These are phyloP conservation scores for Neoboletus subvelutipes DNA, from an alignment of 768 basidiomycete species.

Conservation along the genomic window DNA sequence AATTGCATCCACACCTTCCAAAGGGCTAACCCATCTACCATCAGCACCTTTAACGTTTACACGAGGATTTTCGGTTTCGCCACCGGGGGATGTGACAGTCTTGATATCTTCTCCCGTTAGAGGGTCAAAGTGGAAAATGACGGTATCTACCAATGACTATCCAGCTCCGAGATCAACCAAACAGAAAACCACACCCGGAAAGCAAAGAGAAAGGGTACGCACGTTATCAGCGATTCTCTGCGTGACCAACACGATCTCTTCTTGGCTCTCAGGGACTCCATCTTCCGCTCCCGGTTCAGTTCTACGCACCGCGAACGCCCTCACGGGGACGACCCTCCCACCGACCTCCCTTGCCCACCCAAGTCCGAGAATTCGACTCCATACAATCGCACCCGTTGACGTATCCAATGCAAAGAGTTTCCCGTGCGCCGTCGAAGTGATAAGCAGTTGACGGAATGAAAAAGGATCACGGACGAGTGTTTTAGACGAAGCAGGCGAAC, in stretches of 20 bases:
- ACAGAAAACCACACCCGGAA: background rate
- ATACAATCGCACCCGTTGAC: constrained; percentile 70
- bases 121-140: constrained; percentile 74
- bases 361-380: constrained; percentile 76
- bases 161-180: constrained; percentile 7
- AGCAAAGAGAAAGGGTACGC: constrained; percentile 22
- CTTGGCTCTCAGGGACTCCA: constrained; percentile 8
- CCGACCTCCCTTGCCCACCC: constrained; percentile 64
- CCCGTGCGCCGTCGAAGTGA: constrained; percentile 67
- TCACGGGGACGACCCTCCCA: constrained; percentile 55
- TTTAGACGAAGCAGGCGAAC: constrained; percentile 33
- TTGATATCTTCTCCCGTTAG: constrained; percentile 68
- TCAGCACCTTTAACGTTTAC: constrained; percentile 2
- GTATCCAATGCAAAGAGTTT: constrained; percentile 85
- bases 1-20: constrained; percentile 63
- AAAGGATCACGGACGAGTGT: constrained; percentile 69
- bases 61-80: background rate
- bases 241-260: constrained; percentile 62
- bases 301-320: constrained; percentile 52
- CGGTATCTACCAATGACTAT: constrained; percentile 65
- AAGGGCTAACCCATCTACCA: constrained; percentile 31
- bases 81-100: constrained; percentile 22
- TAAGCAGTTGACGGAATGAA: constrained; percentile 83
- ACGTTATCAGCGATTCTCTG: constrained; percentile 66
- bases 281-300: constrained; percentile 25